Base-by-base conservation (phyloP, 352 stramenopile genomes). In the Globisporangium apiculatum region DNA sequence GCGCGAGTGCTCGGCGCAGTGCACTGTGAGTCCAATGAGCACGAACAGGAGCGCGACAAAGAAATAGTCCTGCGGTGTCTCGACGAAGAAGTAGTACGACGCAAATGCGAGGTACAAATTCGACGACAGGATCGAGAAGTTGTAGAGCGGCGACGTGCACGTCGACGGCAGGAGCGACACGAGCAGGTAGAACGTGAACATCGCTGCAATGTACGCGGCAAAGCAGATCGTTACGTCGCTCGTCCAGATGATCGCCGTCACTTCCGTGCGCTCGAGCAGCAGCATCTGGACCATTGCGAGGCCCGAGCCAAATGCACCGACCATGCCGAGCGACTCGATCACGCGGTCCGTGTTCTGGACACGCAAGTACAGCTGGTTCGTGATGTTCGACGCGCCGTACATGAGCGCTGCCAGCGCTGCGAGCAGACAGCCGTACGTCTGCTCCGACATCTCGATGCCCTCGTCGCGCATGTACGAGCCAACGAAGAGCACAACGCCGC, bases 151-250 rank as follows among this genome's bases (percentile, higher is more conserved):
- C n/a, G 71, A 67, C 47, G 66, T 50, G 7, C 64, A 65, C 11
- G 56, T 58, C 40, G 67, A 60, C 17, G 69, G 61, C 10, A 76
- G 55, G 41, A 75, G 50, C 17, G 62, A 73, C 12, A 76, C 64
- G 42, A 75, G 58, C 7, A 65, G 47, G 61, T 83, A 81, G 45
- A 81, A 76, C 8, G 69, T 55, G 41, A 79, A 57, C 57, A 79
- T 67, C 42, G 66, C 58, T 12, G 65, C 47, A 24, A 68, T 58
- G 58, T 81, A 77, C 41, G 69, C 65, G 3, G 58, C 12, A 5
- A 79, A 64, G 41, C 73, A 70, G 18, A 73, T 46, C 9, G 54
- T 42, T 17, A 69, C 53, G 17, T 71, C 58, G 11, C 4, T 35
- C 17, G 49, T 57, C 74, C 74, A 83, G 5, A 60, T 50, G 24